Evolutionary conservation across 495 filamentous ascomycete genomes (phyloP).

Genomic region (Aspergillus coremiiformis): DNA sequence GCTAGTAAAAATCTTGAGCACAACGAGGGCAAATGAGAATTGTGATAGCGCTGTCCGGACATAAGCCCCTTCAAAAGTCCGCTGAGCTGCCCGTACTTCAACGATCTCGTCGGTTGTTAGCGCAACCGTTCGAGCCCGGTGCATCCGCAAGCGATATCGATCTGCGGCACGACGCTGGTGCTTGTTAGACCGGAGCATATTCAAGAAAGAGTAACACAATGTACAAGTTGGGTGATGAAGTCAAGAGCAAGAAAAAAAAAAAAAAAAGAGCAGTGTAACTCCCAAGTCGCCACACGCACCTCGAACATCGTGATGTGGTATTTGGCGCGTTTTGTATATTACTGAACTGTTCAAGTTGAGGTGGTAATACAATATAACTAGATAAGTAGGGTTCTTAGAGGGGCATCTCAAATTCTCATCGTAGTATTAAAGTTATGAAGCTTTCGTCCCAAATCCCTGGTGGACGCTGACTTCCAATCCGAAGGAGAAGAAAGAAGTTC

Average conservation of each 20-base stretch:
- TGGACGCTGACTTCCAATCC: not conserved
- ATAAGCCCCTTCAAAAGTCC: slow-evolving; percentile 97
- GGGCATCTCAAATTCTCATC: not conserved
- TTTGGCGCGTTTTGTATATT: not conserved
- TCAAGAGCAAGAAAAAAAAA: slow-evolving; percentile 2
- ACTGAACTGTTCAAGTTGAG: not conserved
- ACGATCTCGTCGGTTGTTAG: slow-evolving; percentile 79
- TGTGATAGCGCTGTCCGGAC: slow-evolving; percentile 88
- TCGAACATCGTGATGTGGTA: slow-evolving; percentile 26
- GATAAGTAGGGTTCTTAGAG: not conserved
- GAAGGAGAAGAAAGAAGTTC: not conserved
- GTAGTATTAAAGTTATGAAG: not conserved
- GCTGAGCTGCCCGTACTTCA: slow-evolving; percentile 87
- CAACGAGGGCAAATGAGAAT: slow-evolving; percentile 88
- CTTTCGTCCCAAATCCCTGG: not conserved
- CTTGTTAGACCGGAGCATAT: not conserved
- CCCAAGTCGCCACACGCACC: slow-evolving; percentile 15
- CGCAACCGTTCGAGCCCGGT: slow-evolving; percentile 77
- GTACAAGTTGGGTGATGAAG: not conserved
- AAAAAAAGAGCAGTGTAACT: not conserved
- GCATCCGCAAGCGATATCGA: slow-evolving; percentile 57
- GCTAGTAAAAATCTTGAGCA: slow-evolving; percentile 91
- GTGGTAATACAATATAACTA: not conserved
- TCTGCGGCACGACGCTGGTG: slow-evolving; percentile 40
- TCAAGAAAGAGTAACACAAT: not conserved